Evolutionary conservation across 2,329 filamentous ascomycete species (phyloP).

Genomic region (Fusarium sp.): DNA sequence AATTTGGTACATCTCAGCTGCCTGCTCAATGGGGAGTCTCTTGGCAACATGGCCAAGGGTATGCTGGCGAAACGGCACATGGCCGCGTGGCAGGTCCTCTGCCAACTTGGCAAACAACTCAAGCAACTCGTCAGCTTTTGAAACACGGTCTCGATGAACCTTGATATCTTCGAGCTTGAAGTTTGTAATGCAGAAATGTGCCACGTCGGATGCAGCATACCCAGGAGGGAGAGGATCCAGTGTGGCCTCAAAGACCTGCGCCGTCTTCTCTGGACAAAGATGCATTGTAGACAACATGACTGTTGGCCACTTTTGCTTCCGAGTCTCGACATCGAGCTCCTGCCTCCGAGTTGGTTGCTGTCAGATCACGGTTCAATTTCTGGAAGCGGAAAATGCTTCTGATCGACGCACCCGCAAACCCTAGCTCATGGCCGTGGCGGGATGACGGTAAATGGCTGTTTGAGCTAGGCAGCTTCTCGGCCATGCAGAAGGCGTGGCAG

Average conservation of each 20-base stretch:
- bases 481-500: constrained; percentile 49
- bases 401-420: constrained; percentile 29
- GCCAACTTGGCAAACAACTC: constrained; percentile 44
- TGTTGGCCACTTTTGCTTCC: constrained; percentile 45
- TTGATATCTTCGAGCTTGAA: constrained; percentile 31
- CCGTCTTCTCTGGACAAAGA: constrained; percentile 45
- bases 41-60: constrained; percentile 48
- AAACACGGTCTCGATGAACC: constrained; percentile 32
- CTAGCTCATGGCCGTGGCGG: constrained; percentile 40
- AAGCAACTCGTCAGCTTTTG: constrained; percentile 45
- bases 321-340: constrained; percentile 38
- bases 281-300: constrained; percentile 50
- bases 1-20: constrained; percentile 49
- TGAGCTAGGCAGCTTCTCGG: constrained; percentile 40
- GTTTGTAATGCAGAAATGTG: constrained; percentile 45
- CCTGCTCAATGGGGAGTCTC: constrained; percentile 45
- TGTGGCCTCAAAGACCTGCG: constrained; percentile 50
- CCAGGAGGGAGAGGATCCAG: constrained; percentile 48
- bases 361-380: constrained; percentile 40
- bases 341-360: constrained; percentile 44
- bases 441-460: constrained; percentile 45
- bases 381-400: constrained; percentile 44
- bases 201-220: constrained; percentile 51
- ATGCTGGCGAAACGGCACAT: constrained; percentile 51
- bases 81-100: constrained; percentile 41